Evolutionary conservation across 2,329 filamentous ascomycete species (phyloP).

Genomic region (Claviceps sp.): DNA sequence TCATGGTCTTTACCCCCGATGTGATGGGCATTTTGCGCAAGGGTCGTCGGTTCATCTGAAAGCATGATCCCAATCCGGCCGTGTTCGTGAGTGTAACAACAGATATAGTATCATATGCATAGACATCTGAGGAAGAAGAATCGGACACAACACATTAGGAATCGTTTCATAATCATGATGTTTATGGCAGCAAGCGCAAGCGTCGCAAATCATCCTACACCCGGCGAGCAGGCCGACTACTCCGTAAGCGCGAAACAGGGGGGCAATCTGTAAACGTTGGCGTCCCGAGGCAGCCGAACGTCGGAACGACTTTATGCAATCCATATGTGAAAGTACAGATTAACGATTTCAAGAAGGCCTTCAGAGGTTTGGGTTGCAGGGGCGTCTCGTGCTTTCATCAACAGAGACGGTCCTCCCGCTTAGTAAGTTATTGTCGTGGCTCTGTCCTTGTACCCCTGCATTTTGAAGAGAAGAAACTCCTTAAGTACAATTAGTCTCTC

Average conservation of each 20-base stretch:
- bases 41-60: constrained; percentile 14
- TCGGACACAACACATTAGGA: background rate
- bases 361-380: background rate
- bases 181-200: background rate
- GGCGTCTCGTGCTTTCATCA: no score
- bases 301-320: no score
- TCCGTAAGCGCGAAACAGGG: background rate
- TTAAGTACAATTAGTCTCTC: no score
- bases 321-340: background rate
- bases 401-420: no score
- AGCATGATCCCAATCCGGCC: constrained; percentile 10
- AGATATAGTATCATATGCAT: background rate
- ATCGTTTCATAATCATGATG: background rate
- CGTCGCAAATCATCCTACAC: background rate
- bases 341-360: background rate
- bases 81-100: background rate
- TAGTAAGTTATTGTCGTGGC: no score
- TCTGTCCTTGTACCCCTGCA: no score
- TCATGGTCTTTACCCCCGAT: constrained; percentile 3
- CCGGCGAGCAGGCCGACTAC: background rate
- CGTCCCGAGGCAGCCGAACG: background rate
- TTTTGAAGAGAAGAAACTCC: no score
- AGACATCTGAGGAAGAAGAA: background rate
- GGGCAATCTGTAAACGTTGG: background rate
- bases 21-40: constrained; percentile 11